Base-by-base conservation (phyloP, 2,329 filamentous ascomycete genomes). In the Polytolypa hystricis region DNA sequence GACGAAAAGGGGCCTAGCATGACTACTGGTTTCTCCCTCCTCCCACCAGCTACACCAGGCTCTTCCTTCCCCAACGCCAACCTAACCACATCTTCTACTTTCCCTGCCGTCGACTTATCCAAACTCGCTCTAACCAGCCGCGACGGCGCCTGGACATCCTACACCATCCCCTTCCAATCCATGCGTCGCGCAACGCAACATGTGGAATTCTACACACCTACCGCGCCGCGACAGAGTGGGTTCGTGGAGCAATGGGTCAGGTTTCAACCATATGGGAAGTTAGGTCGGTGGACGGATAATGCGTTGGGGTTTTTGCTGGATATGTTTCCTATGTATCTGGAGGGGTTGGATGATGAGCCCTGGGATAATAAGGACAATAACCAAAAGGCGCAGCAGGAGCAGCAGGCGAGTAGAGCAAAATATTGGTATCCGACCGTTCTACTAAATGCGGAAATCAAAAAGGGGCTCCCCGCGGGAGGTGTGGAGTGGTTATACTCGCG, bases 341-440 rank as follows among this genome's bases (percentile, higher is more conserved):
- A 84, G 54, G 55, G 59, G 21, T 51, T 61, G 39, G 59, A 53
- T 51, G 45, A 35, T 28, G 37, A 32, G 42, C 43, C 42, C 17
- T 46, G 42, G 43, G 21, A 27, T 3, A n/a, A n/a, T n/a, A 15
- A n/a, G 10, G 37, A 54, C 5, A 46, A 57, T 31, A 52, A 55
- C 6, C 47, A 55, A 4, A 47, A 50, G 30, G 46, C 47, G 0
- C 42, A 41, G 23, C 35, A 39, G 1, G 35, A 39, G 26, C 33
- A 49, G 28, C 53, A 51, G 25, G 57, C 58, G 3, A 43, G 53
- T 20, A 37, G 20, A 44, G 42, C 44, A 53, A 60, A 36, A 55
- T 76, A 74, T 47, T 86, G 81, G 83, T 85, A 84, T 53, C 82
- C 82, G 0, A 93, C 84, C 0, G 57, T 93, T 1, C 62, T 78